A percentile compares a stretch with the other conserved stretches of the same genome.
phyloP scores from a whole-genome alignment of 164 flowering plant genomes.

The Macadamia tetraphylla region DNA sequence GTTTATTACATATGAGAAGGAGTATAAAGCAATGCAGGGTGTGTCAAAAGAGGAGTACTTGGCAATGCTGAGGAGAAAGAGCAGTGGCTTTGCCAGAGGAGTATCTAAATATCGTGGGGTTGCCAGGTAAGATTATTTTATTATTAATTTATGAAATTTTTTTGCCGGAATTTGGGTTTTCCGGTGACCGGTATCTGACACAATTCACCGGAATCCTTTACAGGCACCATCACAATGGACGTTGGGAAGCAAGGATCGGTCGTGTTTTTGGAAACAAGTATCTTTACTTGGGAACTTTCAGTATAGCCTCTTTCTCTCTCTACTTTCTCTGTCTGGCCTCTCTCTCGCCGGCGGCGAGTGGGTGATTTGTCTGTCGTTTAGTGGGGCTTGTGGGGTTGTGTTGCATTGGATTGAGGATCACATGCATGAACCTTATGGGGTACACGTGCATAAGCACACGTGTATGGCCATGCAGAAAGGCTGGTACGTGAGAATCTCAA shows the following conservation, averaged over 20 bases:
- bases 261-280: conserved; percentile 50
- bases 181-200: conserved; percentile 8
- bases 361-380: not conserved
- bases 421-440: conserved; percentile 2
- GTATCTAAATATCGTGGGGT: conserved; percentile 97
- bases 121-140: conserved; percentile 48
- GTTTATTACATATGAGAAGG: conserved; percentile 54
- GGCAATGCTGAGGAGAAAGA: conserved; percentile 59
- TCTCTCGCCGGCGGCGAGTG: not conserved
- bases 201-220: conserved; percentile 9
- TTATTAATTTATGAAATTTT: not conserved
- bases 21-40: conserved; percentile 60
- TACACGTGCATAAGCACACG: conserved; percentile 12
- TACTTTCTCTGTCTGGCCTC: not conserved
- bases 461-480: conserved; percentile 3
- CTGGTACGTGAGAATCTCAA: not conserved
- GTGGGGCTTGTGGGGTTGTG: not conserved
- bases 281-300: conserved; percentile 44
- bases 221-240: conserved; percentile 56
- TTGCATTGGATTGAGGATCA: not conserved
- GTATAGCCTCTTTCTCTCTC: conserved; percentile 17
- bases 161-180: conserved; percentile 2
- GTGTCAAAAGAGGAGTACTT: conserved; percentile 70
- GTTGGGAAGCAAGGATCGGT: conserved; percentile 59
- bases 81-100: conserved; percentile 94